Base-by-base conservation (phyloP, 2,329 filamentous ascomycete species). In the Aspergillus piperis region DNA sequence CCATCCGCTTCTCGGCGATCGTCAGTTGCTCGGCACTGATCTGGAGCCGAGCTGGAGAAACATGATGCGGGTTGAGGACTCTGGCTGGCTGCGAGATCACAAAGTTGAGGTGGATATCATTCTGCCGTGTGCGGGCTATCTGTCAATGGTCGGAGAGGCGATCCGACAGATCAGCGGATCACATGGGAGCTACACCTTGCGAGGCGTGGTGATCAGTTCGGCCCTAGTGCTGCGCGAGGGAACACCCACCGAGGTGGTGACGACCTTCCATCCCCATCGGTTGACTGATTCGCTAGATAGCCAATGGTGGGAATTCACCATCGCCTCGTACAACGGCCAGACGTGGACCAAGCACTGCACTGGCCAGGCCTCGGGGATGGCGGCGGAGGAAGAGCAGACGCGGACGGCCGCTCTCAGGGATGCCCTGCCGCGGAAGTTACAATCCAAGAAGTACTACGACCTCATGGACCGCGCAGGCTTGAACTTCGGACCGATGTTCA, bases 21-120 rank as follows among this genome's bases (percentile, higher is more conserved):
- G 6, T 23, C 13, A 13, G 17, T 39, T 52, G 3, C 17, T 38
- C n/a, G 58, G 17, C 19, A 52, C 23, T 3, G 49, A 39, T 2
- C 38, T 68, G 69, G 23, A 27, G 44, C 69, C 73, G 0, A 63
- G 59, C 25, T 77, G 70, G 69, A 56, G 67, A 10, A 72, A 72
- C 19, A 27, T 68, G 15, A 38, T 77, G 8, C 60, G 62, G 3
- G 25, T 69, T 3, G 47, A 60, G 0, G 70, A 75, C 39, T 38
- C 71, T 0, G 66, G 71, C 1, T 77, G 75, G 75, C 50, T 78
- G 8, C 50, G 47, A 7, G 71, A 69, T 21, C 75, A 78, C 57
- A 51, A 64, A 13, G 54, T 78, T 5, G 65, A 71, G 17, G 65
- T 61, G 6, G 64, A 69, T 19, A 66, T 69, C 21, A 62, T 78